Conservation (phyloP, 495 filamentous ascomycete genomes). For the Penicillium ucsense region DNA sequence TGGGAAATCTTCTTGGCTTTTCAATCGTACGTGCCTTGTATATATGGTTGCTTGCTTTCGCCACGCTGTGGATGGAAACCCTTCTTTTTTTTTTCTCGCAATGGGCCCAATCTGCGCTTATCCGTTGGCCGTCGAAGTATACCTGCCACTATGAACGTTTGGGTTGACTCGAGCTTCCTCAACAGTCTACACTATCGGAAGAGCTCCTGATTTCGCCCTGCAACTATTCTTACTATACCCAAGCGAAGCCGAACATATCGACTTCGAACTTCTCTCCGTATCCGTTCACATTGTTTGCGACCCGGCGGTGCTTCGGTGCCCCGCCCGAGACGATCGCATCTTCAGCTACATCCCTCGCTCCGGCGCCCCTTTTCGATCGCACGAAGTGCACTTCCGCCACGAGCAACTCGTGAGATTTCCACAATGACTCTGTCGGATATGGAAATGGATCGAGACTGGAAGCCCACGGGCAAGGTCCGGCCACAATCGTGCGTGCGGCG, state of each 20-base stretch:
- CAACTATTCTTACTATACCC: constrained; percentile 5
- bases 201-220: not conserved
- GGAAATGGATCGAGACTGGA: constrained; percentile 64
- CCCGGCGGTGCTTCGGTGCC: constrained; percentile 9
- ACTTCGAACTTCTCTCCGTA: constrained; percentile 1
- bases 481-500: constrained; percentile 68
- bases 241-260: constrained; percentile 16
- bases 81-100: no score
- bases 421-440: constrained; percentile 46
- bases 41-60: no score
- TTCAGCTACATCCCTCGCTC: constrained; percentile 1
- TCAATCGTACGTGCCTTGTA: no score
- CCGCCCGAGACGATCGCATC: constrained; percentile 10
- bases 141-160: not conserved
- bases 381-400: not conserved
- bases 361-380: not conserved
- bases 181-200: constrained; percentile 2
- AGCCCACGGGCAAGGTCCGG: constrained; percentile 51
- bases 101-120: not conserved
- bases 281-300: not conserved
- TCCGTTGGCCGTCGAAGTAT: constrained; percentile 4
- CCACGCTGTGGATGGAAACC: no score
- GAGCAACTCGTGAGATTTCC: not conserved
- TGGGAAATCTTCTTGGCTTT: no score
- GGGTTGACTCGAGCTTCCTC: not conserved